A percentile compares a stretch with the other conserved stretches of the same genome.
phyloP scores from a whole-genome alignment of 2,329 filamentous ascomycete genomes.

The Elsinoe arachidis region DNA sequence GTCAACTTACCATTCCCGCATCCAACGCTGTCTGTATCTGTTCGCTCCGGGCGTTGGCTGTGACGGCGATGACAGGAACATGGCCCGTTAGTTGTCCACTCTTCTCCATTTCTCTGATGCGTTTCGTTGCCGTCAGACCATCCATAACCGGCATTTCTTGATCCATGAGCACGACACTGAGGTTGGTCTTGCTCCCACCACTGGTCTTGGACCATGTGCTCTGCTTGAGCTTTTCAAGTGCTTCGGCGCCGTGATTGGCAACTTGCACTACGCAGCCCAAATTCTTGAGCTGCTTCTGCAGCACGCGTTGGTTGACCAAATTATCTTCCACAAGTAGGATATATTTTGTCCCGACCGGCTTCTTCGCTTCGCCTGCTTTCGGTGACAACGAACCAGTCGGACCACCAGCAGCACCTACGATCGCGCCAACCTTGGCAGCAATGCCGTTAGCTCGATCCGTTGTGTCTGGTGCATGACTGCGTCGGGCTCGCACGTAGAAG shows the following conservation, averaged over 20 bases:
- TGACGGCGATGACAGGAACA: conserved; percentile 75
- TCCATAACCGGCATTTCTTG: conserved; percentile 79
- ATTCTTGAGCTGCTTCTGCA: conserved; percentile 43
- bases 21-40: conserved; percentile 64
- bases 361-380: not conserved
- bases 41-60: conserved; percentile 67
- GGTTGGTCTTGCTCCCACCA: conserved; percentile 17
- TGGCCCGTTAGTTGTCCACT: conserved; percentile 54
- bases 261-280: conserved; percentile 38
- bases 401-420: conserved; percentile 4
- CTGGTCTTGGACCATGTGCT: conserved; percentile 41
- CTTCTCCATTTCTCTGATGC: conserved; percentile 59
- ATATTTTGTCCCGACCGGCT: conserved; percentile 11
- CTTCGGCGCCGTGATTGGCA: conserved; percentile 44
- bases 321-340: conserved; percentile 39
- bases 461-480: conserved; percentile 34
- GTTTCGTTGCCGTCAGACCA: conserved; percentile 62
- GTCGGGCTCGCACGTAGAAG: conserved; percentile 65
- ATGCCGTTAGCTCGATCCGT: conserved; percentile 16
- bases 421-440: conserved; percentile 9
- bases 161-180: conserved; percentile 61
- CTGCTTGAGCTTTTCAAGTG: conserved; percentile 38
- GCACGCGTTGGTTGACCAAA: conserved; percentile 41
- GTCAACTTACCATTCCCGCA: conserved; percentile 52
- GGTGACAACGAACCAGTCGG: not conserved